These are phyloP conservation scores for Phytophthora kernoviae DNA, from an alignment of 352 stramenopile species.

Conservation along the genomic window DNA sequence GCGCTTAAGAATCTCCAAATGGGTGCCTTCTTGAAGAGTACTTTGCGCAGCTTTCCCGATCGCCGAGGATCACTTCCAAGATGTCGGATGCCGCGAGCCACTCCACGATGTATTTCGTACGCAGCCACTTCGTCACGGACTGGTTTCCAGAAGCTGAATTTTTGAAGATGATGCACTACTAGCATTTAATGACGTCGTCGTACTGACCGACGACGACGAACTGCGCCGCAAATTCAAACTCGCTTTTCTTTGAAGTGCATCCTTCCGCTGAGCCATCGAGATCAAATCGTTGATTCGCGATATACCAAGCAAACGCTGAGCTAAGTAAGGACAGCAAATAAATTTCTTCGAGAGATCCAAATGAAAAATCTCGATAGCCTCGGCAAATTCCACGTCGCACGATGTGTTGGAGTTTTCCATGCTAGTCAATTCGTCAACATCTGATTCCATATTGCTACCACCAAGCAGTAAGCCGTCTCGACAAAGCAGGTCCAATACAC, in stretches of 20 bases:
- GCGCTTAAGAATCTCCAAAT: constrained; percentile 85
- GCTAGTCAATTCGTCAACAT: constrained; percentile 31
- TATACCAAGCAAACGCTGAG: constrained; percentile 73
- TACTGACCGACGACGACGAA: constrained; percentile 37
- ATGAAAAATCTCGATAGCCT: constrained; percentile 83
- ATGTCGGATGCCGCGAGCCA: constrained; percentile 82
- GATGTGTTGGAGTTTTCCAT: constrained; percentile 17
- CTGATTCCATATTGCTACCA: constrained; percentile 21
- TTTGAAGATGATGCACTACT: constrained; percentile 33
- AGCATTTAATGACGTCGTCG: constrained; percentile 29
- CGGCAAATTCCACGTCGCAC: constrained; percentile 59
- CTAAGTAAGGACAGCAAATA: constrained; percentile 85
- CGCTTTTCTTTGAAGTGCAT: constrained; percentile 67
- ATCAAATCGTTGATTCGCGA: constrained; percentile 80
- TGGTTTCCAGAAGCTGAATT: constrained; percentile 28
- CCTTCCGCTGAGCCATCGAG: constrained; percentile 69
- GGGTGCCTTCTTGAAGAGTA: constrained; percentile 78
- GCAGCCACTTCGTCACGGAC: constrained; percentile 70
- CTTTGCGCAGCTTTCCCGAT: constrained; percentile 65
- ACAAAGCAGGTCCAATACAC: constrained; percentile 73
- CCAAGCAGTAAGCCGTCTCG: constrained; percentile 65
- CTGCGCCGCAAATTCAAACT: constrained; percentile 55
- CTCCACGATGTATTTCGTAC: constrained; percentile 73
- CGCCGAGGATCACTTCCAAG: constrained; percentile 81
- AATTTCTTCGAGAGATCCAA: constrained; percentile 88